Percentiles rank a stretch among this genome's conserved stretches.
These are phyloP conservation scores for Candida fluviatilis DNA, from an alignment of 805 yeast genomes.

Conservation along the genomic window DNA sequence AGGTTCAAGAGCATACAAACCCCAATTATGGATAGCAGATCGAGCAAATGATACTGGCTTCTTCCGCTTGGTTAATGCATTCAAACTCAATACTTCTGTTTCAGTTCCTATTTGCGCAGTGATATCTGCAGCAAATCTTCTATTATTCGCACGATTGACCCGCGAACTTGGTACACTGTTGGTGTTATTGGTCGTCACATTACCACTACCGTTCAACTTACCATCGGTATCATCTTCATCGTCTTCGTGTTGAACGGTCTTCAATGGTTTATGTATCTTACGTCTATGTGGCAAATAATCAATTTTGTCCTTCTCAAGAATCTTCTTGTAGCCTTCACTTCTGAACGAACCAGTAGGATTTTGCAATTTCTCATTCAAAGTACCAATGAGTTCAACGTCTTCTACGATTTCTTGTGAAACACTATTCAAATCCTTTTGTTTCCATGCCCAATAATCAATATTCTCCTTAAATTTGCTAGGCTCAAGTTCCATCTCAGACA, in stretches of 20 bases:
- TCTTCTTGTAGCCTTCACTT: constrained; percentile 69
- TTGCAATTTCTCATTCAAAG: constrained; percentile 28
- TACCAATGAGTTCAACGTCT: constrained; percentile 25
- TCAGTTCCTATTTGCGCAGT: constrained; percentile 81
- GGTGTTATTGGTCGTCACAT: constrained; percentile 10
- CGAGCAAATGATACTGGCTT: constrained; percentile 96
- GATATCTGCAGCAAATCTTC: constrained; percentile 86
- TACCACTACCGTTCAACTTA: constrained; percentile 5
- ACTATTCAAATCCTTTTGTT: constrained; percentile 30
- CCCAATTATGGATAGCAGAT: constrained; percentile 98
- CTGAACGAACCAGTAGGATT: constrained; percentile 58
- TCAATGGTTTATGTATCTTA: constrained; percentile 62
- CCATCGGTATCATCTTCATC: constrained; percentile 29
- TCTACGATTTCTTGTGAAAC: constrained; percentile 19
- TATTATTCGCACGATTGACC: constrained; percentile 78
- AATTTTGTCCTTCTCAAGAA: constrained; percentile 67
- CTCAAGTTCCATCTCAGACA: constrained; percentile 19
- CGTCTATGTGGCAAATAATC: constrained; percentile 82
- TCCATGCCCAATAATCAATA: constrained; percentile 67
- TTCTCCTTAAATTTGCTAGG: constrained; percentile 25
- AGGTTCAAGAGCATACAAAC: constrained; percentile 90
- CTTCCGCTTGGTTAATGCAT: constrained; percentile 82
- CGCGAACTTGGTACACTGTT: constrained; percentile 60
- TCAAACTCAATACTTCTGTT: constrained; percentile 75
- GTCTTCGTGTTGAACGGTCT: constrained; percentile 65